Evolutionary conservation across 2,329 filamentous ascomycete species (phyloP).

Genomic region (Sporothrix luriei): DNA sequence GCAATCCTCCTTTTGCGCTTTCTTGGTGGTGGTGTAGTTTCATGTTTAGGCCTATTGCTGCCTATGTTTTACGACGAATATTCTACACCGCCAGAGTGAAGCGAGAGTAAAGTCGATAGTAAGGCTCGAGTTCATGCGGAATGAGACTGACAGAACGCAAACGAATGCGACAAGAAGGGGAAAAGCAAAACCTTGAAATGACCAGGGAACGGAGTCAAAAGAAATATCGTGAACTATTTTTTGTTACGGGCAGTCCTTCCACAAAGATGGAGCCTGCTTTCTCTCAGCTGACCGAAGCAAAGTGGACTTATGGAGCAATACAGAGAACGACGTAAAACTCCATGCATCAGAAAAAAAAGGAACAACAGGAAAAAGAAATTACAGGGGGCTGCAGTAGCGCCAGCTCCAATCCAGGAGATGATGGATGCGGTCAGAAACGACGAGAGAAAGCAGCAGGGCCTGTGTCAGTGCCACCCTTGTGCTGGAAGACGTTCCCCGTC

Average conservation of each 20-base stretch:
- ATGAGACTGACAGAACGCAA: not conserved
- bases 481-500: conserved; percentile 1
- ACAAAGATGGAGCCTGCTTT: no score
- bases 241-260: no score
- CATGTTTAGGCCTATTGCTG: no score
- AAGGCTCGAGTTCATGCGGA: not conserved
- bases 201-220: no score
- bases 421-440: conserved; percentile 8
- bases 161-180: not conserved
- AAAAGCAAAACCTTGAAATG: no score
- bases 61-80: not conserved
- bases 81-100: conserved; percentile 2
- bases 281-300: not conserved
- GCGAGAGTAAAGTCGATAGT: not conserved
- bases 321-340: no score
- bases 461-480: conserved; percentile 19
- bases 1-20: not conserved
- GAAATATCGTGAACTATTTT: no score
- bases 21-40: not conserved
- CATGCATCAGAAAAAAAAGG: not conserved
- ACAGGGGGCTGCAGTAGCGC: conserved; percentile 19
- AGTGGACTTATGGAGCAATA: no score
- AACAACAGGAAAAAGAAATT: not conserved
- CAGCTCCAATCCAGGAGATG: not conserved
- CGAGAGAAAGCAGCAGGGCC: not conserved